Evolutionary conservation across 2,329 filamentous ascomycete species (phyloP), one percentile per base, ranked within the genome.

Genomic region (Fusarium torreyae): DNA sequence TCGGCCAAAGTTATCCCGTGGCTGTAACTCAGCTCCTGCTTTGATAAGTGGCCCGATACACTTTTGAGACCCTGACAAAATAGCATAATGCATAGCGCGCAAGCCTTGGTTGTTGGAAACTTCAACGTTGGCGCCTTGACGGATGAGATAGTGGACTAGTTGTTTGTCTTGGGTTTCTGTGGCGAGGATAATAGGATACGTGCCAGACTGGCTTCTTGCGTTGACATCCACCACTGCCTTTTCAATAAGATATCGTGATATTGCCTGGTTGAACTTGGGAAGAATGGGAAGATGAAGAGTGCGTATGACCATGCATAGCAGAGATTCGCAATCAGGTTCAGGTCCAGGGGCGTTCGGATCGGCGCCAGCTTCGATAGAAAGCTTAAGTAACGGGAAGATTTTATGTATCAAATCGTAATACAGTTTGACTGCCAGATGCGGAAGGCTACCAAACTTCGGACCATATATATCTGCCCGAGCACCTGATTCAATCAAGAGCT

Each of bases 401-500:
- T 50, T 22, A 2, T 6, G 7, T 2, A 11, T 4, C 2, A 1
- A 3, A 4, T 3, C 6, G 3, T 3, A 7, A 2, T 28, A 6
- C 11, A 2, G 17, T 10, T 17, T 15, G 13, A 34, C 40, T 5
- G 10, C 36, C 2, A 42, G 11, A n/a, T 22, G 18, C 1, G 40
- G 7, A 2, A 52, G 18, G 20, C n/a, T 52, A 8, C 49, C 49
- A 33, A 22, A 22, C 5, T 5, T 17, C 4, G 36, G 38, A 5
- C 18, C 14, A 11, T 6, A n/a, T 2, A 52, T 7, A 7, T 20
- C 18, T 24, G 36, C 38, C 3, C 24, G 9, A n/a, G 38, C 38
- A n/a, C 26, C 8, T 22, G 10, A 11, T 3, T 7, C 15, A 4
- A 52, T 7, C 8, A 52, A 11, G 6, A n/a, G 9, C 2, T 14